Percentiles rank a stretch among this genome's conserved stretches.
These are phyloP conservation scores for Vitis hybrid DNA, from an alignment of 177 flowering plant species.

Conservation along the genomic window DNA sequence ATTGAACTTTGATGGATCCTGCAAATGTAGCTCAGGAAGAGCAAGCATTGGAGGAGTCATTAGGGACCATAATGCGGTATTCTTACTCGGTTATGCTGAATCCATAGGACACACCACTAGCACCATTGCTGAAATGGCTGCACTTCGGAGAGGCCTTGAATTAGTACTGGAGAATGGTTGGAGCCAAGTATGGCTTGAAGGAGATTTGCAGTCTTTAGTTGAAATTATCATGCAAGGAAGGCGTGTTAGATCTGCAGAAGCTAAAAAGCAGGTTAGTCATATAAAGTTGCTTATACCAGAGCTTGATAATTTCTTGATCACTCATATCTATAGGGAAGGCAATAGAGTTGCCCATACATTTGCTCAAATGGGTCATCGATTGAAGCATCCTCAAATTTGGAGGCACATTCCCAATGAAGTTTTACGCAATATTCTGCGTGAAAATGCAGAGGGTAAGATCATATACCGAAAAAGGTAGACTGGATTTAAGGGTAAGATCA, in stretches of 20 bases:
- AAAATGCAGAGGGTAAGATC: slow-evolving; percentile 65
- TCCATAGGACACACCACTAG: slow-evolving; percentile 56
- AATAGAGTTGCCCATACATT: slow-evolving; percentile 74
- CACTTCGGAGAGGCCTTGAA: slow-evolving; percentile 65
- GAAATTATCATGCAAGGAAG: slow-evolving; percentile 45
- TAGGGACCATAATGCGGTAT: slow-evolving; percentile 65
- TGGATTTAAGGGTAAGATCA: background rate
- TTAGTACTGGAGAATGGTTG: slow-evolving; percentile 68
- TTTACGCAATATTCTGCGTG: slow-evolving; percentile 33
- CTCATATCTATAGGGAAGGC: slow-evolving; percentile 72
- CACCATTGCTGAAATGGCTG: slow-evolving; percentile 58
- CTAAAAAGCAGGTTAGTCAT: slow-evolving; percentile 32
- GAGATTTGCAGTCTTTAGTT: slow-evolving; percentile 64
- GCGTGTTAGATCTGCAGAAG: slow-evolving; percentile 34
- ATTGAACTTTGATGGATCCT: slow-evolving; percentile 78
- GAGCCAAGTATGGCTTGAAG: slow-evolving; percentile 72
- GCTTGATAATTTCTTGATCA: slow-evolving; percentile 42
- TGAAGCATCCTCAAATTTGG: slow-evolving; percentile 58
- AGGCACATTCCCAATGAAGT: slow-evolving; percentile 37
- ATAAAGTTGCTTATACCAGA: slow-evolving; percentile 53
- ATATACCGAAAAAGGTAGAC: slow-evolving; percentile 34
- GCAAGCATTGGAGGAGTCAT: slow-evolving; percentile 78
- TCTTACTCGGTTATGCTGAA: slow-evolving; percentile 72
- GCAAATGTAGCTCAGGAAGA: slow-evolving; percentile 39
- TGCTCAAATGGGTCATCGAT: slow-evolving; percentile 60